These are phyloP conservation scores for Lyophyllum shimeji DNA, from an alignment of 768 basidiomycete genomes.

Conservation along the genomic window DNA sequence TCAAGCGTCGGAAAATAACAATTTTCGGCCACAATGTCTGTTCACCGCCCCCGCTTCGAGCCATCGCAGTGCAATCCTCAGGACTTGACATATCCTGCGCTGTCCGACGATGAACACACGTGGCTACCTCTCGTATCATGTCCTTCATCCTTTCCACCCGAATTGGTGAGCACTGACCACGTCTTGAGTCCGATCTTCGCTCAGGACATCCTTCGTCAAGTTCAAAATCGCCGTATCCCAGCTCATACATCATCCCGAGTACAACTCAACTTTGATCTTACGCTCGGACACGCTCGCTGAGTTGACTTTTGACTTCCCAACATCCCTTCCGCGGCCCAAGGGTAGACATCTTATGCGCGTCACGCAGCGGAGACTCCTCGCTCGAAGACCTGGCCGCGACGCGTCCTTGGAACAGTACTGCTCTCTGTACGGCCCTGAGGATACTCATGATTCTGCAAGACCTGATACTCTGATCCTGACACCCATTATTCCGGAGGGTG, in stretches of 20 bases:
- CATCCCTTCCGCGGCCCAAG: conserved; percentile 34
- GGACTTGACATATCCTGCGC: not conserved
- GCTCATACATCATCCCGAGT: conserved; percentile 86
- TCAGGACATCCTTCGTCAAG: conserved; percentile 33
- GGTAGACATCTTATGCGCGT: conserved; percentile 41
- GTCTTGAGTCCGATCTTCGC: not conserved
- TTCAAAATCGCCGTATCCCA: conserved; percentile 74
- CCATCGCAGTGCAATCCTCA: conserved; percentile 13
- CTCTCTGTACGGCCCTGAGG: conserved; percentile 54
- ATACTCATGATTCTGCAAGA: conserved; percentile 1
- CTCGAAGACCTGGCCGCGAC: conserved; percentile 79
- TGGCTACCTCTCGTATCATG: conserved; percentile 42
- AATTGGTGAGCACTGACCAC: conserved; percentile 35
- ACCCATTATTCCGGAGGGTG: conserved; percentile 47
- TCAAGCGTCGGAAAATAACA: not conserved
- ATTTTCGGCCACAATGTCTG: not conserved
- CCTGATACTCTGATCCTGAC: conserved; percentile 50
- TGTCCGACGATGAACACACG: conserved; percentile 1
- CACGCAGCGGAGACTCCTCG: conserved; percentile 69
- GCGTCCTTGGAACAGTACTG: conserved; percentile 73
- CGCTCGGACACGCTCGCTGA: conserved; percentile 70
- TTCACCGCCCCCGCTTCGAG: conserved; percentile 19
- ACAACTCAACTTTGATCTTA: conserved; percentile 88
- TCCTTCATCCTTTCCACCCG: conserved; percentile 38
- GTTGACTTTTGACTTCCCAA: conserved; percentile 30